phyloP scores from a whole-genome alignment of 176 grass and related monocot species.

The Puccinellia tenuiflora region DNA sequence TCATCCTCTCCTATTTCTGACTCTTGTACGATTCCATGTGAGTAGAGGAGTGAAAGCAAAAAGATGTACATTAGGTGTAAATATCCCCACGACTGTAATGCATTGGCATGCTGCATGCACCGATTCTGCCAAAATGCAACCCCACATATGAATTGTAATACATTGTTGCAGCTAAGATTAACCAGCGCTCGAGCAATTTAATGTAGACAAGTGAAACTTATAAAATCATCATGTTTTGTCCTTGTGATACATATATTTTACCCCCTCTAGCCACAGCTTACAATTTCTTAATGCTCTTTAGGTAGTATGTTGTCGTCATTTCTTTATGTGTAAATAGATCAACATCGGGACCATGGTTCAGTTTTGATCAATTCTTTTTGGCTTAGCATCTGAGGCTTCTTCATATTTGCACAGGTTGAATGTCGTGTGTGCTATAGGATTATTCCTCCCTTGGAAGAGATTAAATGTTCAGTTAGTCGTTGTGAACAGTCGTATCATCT shows the following conservation, averaged over 20 bases:
- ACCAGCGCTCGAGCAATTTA: not conserved
- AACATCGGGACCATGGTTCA: not conserved
- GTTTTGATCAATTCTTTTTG: constrained; percentile 15
- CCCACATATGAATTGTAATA: constrained; percentile 3
- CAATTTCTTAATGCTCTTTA: not conserved
- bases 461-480: constrained; percentile 51
- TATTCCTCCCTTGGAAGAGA: constrained; percentile 60
- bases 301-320: not conserved
- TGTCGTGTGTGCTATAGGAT: constrained; percentile 58
- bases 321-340: not conserved
- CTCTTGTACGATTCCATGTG: not conserved
- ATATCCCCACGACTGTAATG: not conserved
- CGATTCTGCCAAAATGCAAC: constrained; percentile 10
- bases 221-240: not conserved
- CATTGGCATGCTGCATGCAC: too few species aligned
- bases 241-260: not conserved
- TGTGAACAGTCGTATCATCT: constrained; percentile 57
- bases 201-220: not conserved
- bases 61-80: not conserved
- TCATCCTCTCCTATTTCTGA: not conserved
- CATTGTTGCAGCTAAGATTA: not conserved
- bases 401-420: constrained; percentile 61
- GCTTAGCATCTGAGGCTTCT: constrained; percentile 16
- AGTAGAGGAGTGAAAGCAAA: not conserved
- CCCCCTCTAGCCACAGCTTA: not conserved